phyloP scores from a whole-genome alignment of 2,329 filamentous ascomycete genomes.

The Hymenoscyphus albidus region DNA sequence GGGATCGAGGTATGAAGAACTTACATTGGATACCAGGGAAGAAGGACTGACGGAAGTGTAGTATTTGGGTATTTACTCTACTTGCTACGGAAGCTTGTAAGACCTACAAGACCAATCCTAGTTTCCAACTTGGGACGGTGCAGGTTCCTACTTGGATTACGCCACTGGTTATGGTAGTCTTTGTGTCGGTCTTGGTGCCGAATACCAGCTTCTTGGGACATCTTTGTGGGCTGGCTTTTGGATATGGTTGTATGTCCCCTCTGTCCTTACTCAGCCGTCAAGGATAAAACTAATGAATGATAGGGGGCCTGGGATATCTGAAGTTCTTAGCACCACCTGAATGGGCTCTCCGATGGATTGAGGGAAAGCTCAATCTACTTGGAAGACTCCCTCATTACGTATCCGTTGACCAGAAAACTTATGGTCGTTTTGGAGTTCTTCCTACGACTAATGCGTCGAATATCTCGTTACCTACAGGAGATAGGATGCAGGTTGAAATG shows the following conservation, averaged over 20 bases:
- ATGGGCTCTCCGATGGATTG: constrained; percentile 80
- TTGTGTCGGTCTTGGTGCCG: constrained; percentile 73
- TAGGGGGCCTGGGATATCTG: constrained; percentile 82
- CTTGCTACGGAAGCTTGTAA: constrained; percentile 82
- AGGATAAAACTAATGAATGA: constrained; percentile 23
- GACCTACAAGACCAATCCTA: constrained; percentile 76
- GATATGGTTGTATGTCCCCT: constrained; percentile 71
- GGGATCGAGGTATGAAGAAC: constrained; percentile 67
- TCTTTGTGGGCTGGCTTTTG: constrained; percentile 75
- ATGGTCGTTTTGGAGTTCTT: constrained; percentile 85
- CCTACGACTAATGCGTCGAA: constrained; percentile 52
- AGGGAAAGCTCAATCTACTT: constrained; percentile 81
- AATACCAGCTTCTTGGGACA: constrained; percentile 83
- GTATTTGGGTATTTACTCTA: constrained; percentile 89
- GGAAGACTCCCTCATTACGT: constrained; percentile 86
- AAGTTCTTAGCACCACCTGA: constrained; percentile 88
- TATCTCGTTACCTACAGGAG: constrained; percentile 39
- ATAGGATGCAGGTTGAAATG: constrained; percentile 41
- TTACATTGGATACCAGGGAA: constrained; percentile 4
- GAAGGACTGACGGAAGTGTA: constrained; percentile 38
- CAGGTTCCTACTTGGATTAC: constrained; percentile 90
- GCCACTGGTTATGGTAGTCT: constrained; percentile 71
- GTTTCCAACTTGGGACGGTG: constrained; percentile 59
- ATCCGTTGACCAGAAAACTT: constrained; percentile 92
- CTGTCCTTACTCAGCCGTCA: background rate